phyloP scores from a whole-genome alignment of 441 rosid species.

The Erysimum cheiri region DNA sequence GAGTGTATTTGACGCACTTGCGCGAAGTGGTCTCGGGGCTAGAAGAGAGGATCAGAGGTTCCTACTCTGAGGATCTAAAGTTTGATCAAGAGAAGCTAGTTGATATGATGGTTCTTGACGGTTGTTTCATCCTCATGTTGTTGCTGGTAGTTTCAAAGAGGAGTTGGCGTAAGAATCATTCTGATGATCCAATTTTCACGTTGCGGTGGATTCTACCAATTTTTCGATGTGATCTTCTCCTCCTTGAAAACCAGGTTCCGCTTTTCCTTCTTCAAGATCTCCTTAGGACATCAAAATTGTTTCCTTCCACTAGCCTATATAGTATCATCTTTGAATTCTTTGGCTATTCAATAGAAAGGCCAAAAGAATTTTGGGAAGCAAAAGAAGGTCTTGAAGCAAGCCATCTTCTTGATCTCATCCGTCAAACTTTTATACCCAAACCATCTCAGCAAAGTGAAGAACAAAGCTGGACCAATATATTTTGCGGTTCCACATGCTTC shows the following conservation, averaged over 20 bases:
- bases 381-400: neutral
- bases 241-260: constrained; percentile 16
- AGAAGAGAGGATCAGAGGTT: neutral
- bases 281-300: neutral
- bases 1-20: neutral
- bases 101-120: neutral
- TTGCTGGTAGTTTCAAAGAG: neutral
- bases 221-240: constrained; percentile 15
- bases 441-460: neutral
- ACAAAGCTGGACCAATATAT: neutral
- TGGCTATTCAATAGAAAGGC: neutral
- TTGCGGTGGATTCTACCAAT: constrained; percentile 6
- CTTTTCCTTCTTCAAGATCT: constrained; percentile 8
- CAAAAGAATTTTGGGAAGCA: neutral
- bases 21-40: neutral
- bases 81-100: neutral
- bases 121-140: constrained; percentile 8
- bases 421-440: neutral
- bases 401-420: constrained; percentile 14
- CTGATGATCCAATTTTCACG: neutral
- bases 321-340: neutral
- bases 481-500: neutral
- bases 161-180: neutral
- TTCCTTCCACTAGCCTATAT: neutral
- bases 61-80: neutral